Conservation (phyloP, 306 rosid genomes). For the Pyrus betulifolia region DNA sequence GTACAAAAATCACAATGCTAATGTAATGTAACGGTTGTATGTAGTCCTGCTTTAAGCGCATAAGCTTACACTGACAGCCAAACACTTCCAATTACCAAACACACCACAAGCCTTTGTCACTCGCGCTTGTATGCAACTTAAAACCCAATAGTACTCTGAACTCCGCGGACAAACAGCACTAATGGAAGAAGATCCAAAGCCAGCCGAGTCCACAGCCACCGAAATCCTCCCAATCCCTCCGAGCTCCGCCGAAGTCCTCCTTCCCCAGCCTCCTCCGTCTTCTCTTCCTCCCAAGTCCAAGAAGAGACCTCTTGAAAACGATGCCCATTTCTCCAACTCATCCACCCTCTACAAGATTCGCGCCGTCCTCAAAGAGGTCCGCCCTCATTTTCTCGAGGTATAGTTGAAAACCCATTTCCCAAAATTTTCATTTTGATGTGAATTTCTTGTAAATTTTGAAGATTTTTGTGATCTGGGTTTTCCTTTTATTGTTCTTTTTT, state of each 20-base stretch:
- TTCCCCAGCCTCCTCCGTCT: constrained; percentile 12
- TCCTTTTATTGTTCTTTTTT: neutral
- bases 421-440: neutral
- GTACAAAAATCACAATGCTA: too few relatives aligned
- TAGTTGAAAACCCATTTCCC: neutral
- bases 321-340: constrained; percentile 7
- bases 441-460: neutral
- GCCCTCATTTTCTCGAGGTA: constrained; percentile 74
- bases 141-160: neutral
- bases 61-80: neutral
- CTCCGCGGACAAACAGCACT: neutral
- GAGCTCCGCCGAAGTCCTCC: constrained; percentile 4
- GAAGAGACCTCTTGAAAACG: constrained; percentile 46
- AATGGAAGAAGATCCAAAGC: constrained; percentile 18
- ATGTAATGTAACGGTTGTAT: too few relatives aligned
- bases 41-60: too few relatives aligned
- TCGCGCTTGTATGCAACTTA: neutral
- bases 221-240: constrained; percentile 16
- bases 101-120: neutral
- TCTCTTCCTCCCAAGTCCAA: constrained; percentile 21
- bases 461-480: neutral
- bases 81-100: neutral
- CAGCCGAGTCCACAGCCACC: neutral
- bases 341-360: neutral
- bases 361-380: constrained; percentile 50